Conservation (phyloP, 164 flowering plant species). For the Annona squamosa region DNA sequence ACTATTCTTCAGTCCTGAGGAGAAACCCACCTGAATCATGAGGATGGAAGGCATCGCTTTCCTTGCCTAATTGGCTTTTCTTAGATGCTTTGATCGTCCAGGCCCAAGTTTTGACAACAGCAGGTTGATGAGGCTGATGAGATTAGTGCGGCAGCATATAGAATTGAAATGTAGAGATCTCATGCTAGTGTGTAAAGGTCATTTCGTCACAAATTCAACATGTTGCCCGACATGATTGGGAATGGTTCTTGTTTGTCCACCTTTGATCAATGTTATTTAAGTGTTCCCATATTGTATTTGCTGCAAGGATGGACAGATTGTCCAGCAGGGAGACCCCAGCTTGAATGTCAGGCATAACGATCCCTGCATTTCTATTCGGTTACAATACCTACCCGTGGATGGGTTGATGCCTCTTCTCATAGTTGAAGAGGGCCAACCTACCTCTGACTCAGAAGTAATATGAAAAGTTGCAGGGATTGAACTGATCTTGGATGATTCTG, state of each 20-base stretch:
- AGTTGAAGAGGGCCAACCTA: background rate
- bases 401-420: background rate
- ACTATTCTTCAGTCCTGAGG: conserved; percentile 57
- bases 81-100: background rate
- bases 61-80: background rate
- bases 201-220: background rate
- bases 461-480: background rate
- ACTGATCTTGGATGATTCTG: background rate
- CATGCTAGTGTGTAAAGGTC: background rate
- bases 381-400: background rate
- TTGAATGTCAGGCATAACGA: background rate
- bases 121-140: background rate
- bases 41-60: conserved; percentile 5
- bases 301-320: background rate
- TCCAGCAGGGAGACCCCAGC: background rate
- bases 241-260: background rate
- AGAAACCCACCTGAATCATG: conserved; percentile 13
- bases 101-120: background rate
- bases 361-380: background rate
- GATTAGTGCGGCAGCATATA: background rate
- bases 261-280: background rate
- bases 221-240: background rate
- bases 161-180: background rate
- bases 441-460: background rate
- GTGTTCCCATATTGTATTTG: background rate